phyloP scores from a whole-genome alignment of 768 basidiomycete genomes.

The Chalciporus piperatus region DNA sequence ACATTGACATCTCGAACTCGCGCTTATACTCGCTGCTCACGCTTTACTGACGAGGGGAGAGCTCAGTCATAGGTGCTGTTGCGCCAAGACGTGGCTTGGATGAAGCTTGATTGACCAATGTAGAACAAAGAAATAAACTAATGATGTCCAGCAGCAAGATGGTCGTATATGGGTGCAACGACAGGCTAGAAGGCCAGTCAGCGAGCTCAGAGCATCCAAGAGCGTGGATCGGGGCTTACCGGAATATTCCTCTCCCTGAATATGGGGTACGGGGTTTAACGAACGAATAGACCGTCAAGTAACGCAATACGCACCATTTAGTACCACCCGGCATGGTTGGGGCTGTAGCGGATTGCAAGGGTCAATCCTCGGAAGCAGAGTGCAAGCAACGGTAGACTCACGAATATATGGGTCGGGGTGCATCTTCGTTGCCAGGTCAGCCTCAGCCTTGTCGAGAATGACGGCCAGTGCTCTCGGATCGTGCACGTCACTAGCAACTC shows the following conservation, averaged over 20 bases:
- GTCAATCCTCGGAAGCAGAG: constrained; percentile 3
- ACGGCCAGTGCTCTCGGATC: constrained; percentile 79
- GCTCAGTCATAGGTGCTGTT: no score
- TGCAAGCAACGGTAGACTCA: constrained; percentile 43
- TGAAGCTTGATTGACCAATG: background rate
- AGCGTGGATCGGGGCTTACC: constrained; percentile 42
- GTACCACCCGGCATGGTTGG: constrained; percentile 85
- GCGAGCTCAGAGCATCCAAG: background rate
- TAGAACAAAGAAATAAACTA: constrained; percentile 10
- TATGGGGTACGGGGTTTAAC: background rate
- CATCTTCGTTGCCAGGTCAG: constrained; percentile 54
- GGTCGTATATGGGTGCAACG: constrained; percentile 65
- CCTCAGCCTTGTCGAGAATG: constrained; percentile 82
- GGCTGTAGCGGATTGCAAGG: constrained; percentile 42
- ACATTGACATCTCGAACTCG: background rate
- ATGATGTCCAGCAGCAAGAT: constrained; percentile 38
- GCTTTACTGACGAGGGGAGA: no score
- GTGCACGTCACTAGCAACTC: constrained; percentile 60
- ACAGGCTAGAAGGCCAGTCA: constrained; percentile 44
- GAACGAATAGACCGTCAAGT: background rate
- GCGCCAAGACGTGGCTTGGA: background rate
- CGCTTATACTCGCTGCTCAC: background rate
- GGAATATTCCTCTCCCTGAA: constrained; percentile 80
- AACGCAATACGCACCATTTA: constrained; percentile 72
- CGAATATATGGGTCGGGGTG: constrained; percentile 95